Percentiles rank a stretch among this genome's conserved stretches.
Evolutionary conservation across 1,139 yeast genomes (phyloP).

Genomic region (Blastobotrys proliferans): DNA sequence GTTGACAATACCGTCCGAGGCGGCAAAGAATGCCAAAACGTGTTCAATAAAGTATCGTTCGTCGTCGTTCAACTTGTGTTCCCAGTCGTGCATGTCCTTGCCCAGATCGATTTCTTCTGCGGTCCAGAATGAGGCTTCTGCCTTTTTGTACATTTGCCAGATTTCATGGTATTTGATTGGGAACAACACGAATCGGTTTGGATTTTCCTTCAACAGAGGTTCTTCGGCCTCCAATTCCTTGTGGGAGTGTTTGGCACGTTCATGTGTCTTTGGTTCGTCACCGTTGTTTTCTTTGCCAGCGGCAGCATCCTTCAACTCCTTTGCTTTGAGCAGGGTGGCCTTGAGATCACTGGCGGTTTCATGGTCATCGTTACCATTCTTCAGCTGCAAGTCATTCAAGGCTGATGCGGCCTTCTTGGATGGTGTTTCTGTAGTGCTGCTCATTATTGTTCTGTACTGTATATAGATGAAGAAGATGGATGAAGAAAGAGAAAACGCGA

Average conservation of each 20-base stretch:
- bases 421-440: conserved; percentile 30
- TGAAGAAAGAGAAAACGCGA: conserved; percentile 7
- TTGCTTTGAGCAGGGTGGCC: conserved; percentile 21
- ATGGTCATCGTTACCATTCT: conserved; percentile 11
- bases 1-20: conserved; percentile 96
- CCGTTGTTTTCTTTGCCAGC: conserved; percentile 17
- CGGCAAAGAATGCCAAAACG: conserved; percentile 96
- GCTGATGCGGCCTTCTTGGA: conserved; percentile 39
- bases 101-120: conserved; percentile 97
- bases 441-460: conserved; percentile 2
- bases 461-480: conserved; percentile 13
- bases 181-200: conserved; percentile 86
- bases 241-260: conserved; percentile 40
- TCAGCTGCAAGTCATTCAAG: conserved; percentile 32
- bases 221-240: conserved; percentile 81
- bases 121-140: conserved; percentile 99
- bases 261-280: conserved; percentile 18
- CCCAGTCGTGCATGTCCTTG: conserved; percentile 91
- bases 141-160: conserved; percentile 98
- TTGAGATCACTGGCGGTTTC: conserved; percentile 21
- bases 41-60: conserved; percentile 88
- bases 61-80: conserved; percentile 72
- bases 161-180: conserved; percentile 97
- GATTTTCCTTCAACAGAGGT: conserved; percentile 83
- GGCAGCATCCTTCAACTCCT: conserved; percentile 16